These are phyloP conservation scores for Catenaria anguillulae DNA, from an alignment of 371 early-diverging fungal genomes.

Conservation along the genomic window DNA sequence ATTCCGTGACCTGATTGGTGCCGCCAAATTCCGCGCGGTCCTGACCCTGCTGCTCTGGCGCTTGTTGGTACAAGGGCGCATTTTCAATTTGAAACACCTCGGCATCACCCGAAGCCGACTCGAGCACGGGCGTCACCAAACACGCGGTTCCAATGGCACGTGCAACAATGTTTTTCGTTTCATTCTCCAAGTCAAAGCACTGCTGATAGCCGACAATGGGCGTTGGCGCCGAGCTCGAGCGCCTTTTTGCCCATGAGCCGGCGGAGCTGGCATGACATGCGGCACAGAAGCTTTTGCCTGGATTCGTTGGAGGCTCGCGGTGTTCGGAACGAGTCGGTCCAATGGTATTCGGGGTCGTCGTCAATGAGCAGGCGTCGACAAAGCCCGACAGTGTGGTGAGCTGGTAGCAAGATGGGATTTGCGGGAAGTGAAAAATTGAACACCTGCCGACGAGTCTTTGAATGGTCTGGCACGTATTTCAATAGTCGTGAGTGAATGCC, in stretches of 20 bases:
- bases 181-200: slow-evolving; percentile 49
- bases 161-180: slow-evolving; percentile 46
- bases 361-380: slow-evolving; percentile 43
- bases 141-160: slow-evolving; percentile 58
- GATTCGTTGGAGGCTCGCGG: slow-evolving; percentile 56
- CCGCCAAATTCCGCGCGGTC: too few relatives aligned
- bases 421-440: too few relatives aligned
- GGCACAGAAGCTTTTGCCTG: slow-evolving; percentile 41
- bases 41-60: too few relatives aligned
- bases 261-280: slow-evolving; percentile 40
- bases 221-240: slow-evolving; percentile 51
- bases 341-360: slow-evolving; percentile 59
- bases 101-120: too few relatives aligned
- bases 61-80: too few relatives aligned
- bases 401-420: slow-evolving; percentile 25
- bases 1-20: too few relatives aligned
- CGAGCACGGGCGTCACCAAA: slow-evolving; percentile 19
- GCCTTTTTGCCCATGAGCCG: slow-evolving; percentile 51
- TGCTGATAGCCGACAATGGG: slow-evolving; percentile 50
- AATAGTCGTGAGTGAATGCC: too few relatives aligned
- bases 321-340: slow-evolving; percentile 48
- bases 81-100: too few relatives aligned
- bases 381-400: slow-evolving; percentile 37
- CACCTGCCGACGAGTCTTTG: too few relatives aligned
- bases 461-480: too few relatives aligned